phyloP scores from a whole-genome alignment of 176 grass and related monocot genomes.

The Carex littledalei region DNA sequence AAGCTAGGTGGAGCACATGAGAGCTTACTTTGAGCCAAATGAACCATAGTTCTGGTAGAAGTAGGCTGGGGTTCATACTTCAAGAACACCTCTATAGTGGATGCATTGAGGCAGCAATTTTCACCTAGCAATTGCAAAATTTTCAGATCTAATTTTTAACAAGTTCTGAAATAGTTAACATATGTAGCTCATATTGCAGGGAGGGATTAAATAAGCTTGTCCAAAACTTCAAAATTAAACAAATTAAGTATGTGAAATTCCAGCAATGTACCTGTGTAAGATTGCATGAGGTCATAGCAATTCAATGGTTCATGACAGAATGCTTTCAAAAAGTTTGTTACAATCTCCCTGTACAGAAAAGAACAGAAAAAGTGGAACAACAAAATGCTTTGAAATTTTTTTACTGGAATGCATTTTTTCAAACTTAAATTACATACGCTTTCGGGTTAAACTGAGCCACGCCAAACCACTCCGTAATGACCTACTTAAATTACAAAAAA shows the following conservation, averaged over 20 bases:
- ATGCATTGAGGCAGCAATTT: conserved; percentile 85
- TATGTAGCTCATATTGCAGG: neutral
- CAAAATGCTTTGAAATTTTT: too few species aligned
- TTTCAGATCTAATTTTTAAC: neutral
- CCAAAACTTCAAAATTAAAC: neutral
- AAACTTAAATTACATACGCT: conserved; percentile 28
- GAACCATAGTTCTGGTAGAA: conserved; percentile 73
- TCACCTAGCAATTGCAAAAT: conserved; percentile 22
- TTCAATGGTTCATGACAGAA: conserved; percentile 43
- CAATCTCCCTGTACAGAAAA: conserved; percentile 30
- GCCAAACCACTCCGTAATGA: conserved; percentile 35
- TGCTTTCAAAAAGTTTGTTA: conserved; percentile 32
- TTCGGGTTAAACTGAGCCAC: conserved; percentile 65
- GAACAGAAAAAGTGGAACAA: neutral
- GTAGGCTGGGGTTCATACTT: conserved; percentile 83
- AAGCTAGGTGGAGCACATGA: neutral
- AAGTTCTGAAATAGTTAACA: neutral
- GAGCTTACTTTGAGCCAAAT: conserved; percentile 75
- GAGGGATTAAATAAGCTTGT: neutral
- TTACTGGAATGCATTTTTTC: too few species aligned
- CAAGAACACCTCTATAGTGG: conserved; percentile 56
- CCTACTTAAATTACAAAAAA: conserved; percentile 24
- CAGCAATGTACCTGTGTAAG: conserved; percentile 50
- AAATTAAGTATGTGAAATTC: neutral
- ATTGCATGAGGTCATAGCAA: conserved; percentile 60